Evolutionary conservation across 345 rosid species (phyloP), one percentile per base, ranked within the genome.

Genomic region (Clausena lansium): DNA sequence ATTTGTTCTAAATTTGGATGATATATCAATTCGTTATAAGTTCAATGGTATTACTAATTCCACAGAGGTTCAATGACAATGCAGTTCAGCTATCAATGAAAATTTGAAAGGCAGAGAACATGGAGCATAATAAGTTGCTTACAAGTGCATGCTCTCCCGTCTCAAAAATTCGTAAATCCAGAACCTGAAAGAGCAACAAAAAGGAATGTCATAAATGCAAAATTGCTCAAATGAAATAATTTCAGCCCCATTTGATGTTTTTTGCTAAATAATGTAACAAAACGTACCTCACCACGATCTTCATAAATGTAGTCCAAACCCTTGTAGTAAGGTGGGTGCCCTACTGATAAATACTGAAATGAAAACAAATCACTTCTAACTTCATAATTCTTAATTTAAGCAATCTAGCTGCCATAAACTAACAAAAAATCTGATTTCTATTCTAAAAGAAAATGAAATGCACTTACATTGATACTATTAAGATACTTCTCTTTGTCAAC

Each of bases 401-500:
- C 79, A 0, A 50, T 50, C 20, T 50, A 50, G 55, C 22, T 0
- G 61, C 61, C 27, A 58, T 9, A 58, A 58, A 58, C 61, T 6
- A 8, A 58, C 1, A 22, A 7, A 58, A 28, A 0, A n/a, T 45
- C 22, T 67, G 0, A 67, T n/a, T 70, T 68, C 28, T 5, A 1
- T 45, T 15, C 22, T 22, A 52, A 52, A 4, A 52, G 55, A 58
- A 36, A 59, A 19, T 7, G 22, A 74, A 8, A 15, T 69, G 10
- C 41, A 64, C 88, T 67, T 84, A 92, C 98, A 84, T 95, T 95
- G 66, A 95, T 39, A 79, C 98, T 93, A 74, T 89, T 90, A 36
- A 95, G 98, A 80, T 95, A 93, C 89, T 95, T 93, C 47, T 95
- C 97, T 79, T 93, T 95, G n/a, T 93, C 98, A 80, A 95, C 99